A percentile compares a stretch with the other conserved stretches of the same genome.
phyloP scores from a whole-genome alignment of 495 filamentous ascomycete species.

The Penicillium atrosanguineum region DNA sequence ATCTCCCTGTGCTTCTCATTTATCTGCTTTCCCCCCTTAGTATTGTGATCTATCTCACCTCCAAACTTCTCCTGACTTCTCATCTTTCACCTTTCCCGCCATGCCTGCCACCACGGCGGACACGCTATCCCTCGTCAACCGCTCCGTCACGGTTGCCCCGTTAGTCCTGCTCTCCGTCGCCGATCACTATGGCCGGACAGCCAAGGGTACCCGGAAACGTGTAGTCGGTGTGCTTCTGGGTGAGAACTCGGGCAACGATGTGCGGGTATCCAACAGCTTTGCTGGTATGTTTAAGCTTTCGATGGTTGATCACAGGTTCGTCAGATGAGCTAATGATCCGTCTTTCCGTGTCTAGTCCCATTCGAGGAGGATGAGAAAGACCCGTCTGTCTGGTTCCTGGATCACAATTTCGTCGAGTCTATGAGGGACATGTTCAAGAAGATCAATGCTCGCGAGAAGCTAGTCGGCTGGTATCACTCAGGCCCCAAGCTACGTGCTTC shows the following conservation, averaged over 20 bases:
- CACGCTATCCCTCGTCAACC: constrained; percentile 85
- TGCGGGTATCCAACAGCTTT: constrained; percentile 98
- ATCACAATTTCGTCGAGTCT: constrained; percentile 98
- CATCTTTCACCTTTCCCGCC: constrained; percentile 27
- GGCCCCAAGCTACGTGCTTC: constrained; percentile 95
- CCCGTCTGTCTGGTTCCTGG: constrained; percentile 97
- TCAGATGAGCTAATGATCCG: constrained; percentile 13
- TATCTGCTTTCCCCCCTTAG: neutral
- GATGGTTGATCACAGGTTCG: constrained; percentile 1
- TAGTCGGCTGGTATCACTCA: constrained; percentile 99
- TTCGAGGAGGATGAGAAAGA: constrained; percentile 99
- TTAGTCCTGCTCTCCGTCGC: constrained; percentile 96
- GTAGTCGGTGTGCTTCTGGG: constrained; percentile 95
- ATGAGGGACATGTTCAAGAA: constrained; percentile 99
- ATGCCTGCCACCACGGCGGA: constrained; percentile 97
- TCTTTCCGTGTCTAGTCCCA: constrained; percentile 60
- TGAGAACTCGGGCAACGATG: constrained; percentile 91
- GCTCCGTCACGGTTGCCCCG: constrained; percentile 94
- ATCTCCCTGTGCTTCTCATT: neutral
- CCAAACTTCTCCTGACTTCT: constrained; percentile 1
- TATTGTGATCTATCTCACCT: constrained; percentile 1
- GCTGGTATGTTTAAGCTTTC: constrained; percentile 62
- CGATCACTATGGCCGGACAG: constrained; percentile 95
- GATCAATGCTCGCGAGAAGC: constrained; percentile 97
- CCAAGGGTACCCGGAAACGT: constrained; percentile 85